Evolutionary conservation across 345 rosid genomes (phyloP), one percentile per base, ranked within the genome.

Genomic region (Pistacia integerrima): DNA sequence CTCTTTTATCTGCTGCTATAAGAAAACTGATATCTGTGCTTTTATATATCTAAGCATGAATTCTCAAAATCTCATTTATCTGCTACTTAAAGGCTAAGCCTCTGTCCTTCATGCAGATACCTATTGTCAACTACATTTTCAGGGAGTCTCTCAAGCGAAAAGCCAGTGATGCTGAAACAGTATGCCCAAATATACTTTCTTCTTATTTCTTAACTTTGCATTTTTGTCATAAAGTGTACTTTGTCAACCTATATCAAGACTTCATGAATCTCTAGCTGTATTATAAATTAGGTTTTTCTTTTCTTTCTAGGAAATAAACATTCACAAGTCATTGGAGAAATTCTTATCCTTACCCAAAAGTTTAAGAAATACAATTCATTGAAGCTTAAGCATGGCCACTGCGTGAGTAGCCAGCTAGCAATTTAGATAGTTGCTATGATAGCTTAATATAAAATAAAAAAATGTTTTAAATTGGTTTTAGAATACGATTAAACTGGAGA

Each of bases 81-180:
- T 66, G 64, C 69, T 67, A 38, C 57, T 72, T 54, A 63, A 22
- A 62, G 70, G 72, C 79, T 55, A 22, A 76, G 48, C 55, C 49
- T 17, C 30, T 77, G 54, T 69, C 44, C 61, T 33, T 20, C 16
- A 28, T 82, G 80, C 86, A 93, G 97, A 73, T 82, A 69, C 93
- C 93, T 72, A 85, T 84, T 74, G 92, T 93, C 85, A 91, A 85
- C 84, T 84, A 85, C 79, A 84, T 92, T 67, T 87, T 96, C 74
- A 91, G 82, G 64, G 87, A 84, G 82, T 91, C 99, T 78, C 90
- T 92, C 69, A 96, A 93, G 87, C 90, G 86, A 59, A 95, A 95
- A 82, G 80, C 84, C 69, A 92, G 96, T 64, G 93, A 93, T 76
- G 89, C 96, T 69, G 94, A 95, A 55, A 85, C 88, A 14, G 97